Evolutionary conservation across 139 green algal species (phyloP).

Genomic region (Coelastrella sp.): DNA sequence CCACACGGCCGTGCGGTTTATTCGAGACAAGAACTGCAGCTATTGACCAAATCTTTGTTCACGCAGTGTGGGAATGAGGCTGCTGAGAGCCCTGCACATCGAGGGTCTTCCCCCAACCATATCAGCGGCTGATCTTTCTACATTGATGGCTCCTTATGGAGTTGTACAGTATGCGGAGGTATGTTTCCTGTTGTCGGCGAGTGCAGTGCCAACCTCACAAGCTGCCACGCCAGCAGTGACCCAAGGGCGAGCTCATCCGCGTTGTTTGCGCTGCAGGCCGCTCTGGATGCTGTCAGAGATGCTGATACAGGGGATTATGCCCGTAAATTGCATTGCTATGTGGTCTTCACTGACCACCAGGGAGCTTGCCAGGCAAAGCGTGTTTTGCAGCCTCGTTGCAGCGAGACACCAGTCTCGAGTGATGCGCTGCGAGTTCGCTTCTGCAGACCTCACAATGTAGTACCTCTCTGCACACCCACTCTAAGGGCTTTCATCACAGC

Average conservation of each 20-base stretch:
- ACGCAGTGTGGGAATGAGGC: slow-evolving; percentile 4
- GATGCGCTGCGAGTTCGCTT: slow-evolving; percentile 42
- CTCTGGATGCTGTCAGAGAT: slow-evolving; percentile 34
- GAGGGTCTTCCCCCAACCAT: slow-evolving; percentile 43
- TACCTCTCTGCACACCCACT: slow-evolving; percentile 37
- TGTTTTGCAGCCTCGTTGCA: slow-evolving; percentile 15
- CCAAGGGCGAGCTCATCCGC: no score
- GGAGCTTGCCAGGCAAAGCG: slow-evolving; percentile 45
- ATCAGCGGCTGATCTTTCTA: slow-evolving; percentile 41
- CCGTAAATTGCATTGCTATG: slow-evolving; percentile 50
- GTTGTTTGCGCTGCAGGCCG: slow-evolving; percentile 48
- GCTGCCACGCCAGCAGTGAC: background rate
- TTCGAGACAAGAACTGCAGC: background rate
- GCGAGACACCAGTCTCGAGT: background rate
- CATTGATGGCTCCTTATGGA: slow-evolving; percentile 46
- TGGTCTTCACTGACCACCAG: slow-evolving; percentile 47
- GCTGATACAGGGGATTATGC: background rate
- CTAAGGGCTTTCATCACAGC: slow-evolving; percentile 49
- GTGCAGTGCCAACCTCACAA: background rate
- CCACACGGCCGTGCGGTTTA: background rate
- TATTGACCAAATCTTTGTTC: background rate
- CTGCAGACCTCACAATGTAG: slow-evolving; percentile 42
- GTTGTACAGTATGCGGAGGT: slow-evolving; percentile 52
- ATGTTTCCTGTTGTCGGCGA: background rate
- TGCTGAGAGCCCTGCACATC: slow-evolving; percentile 44